A percentile compares a stretch with the other conserved stretches of the same genome.
Conservation (phyloP, 1,284 basidiomycete genomes). For the Melampsora americana region DNA sequence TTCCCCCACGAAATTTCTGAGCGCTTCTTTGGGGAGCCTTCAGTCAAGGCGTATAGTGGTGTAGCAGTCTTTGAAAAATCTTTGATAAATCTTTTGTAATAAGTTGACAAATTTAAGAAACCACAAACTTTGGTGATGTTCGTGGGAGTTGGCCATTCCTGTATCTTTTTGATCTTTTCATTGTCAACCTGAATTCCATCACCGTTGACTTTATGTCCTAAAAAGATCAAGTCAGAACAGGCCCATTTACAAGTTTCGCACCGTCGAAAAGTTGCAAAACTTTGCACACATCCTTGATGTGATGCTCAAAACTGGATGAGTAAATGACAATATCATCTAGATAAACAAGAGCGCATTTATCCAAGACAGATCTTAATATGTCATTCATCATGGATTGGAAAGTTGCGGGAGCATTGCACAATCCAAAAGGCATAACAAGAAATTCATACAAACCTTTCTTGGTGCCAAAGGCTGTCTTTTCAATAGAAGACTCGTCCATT, state of each 20-base stretch:
- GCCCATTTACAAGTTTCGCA: slow-evolving; percentile 16
- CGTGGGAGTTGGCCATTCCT: slow-evolving; percentile 12
- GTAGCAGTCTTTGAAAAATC: slow-evolving; percentile 16
- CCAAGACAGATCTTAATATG: neutral
- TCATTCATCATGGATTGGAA: too few species aligned
- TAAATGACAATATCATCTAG: slow-evolving; percentile 13
- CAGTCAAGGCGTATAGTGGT: neutral
- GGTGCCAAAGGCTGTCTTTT: too few species aligned
- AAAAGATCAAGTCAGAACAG: neutral
- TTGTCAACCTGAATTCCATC: neutral
- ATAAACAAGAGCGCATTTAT: neutral
- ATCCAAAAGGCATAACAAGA: too few species aligned
- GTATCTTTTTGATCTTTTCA: too few species aligned
- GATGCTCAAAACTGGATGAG: neutral
- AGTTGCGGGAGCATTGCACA: too few species aligned
- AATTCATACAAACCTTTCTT: too few species aligned
- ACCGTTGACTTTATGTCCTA: neutral
- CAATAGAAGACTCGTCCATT: neutral
- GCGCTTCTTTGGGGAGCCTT: slow-evolving; percentile 3
- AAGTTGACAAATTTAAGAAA: slow-evolving; percentile 18
- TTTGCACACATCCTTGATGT: slow-evolving; percentile 7
- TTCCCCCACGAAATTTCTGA: neutral
- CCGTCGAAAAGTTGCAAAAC: neutral
- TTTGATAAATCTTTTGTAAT: slow-evolving; percentile 30
- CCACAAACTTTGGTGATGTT: slow-evolving; percentile 23